These are phyloP conservation scores for Colletotrichum plurivorum DNA, from an alignment of 2,329 filamentous ascomycete genomes.

Conservation along the genomic window DNA sequence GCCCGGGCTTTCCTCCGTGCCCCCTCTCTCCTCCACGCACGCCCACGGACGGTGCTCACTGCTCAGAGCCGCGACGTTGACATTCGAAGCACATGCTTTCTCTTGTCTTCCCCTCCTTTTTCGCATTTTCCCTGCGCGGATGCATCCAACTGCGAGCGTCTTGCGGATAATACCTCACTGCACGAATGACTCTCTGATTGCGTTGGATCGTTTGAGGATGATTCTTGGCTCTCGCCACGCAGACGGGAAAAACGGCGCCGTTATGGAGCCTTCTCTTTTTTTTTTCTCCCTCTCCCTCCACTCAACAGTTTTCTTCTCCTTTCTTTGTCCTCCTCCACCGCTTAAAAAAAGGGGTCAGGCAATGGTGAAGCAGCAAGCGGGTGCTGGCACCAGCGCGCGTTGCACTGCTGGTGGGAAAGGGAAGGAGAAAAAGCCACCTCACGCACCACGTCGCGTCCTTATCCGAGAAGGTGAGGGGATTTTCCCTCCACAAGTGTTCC, in stretches of 20 bases:
- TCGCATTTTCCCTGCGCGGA: neutral
- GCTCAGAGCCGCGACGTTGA: neutral
- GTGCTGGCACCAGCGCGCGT: constrained; percentile 24
- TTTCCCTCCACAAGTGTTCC: neutral
- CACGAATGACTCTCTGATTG: constrained; percentile 8
- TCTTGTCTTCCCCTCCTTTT: constrained; percentile 7
- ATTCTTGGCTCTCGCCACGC: neutral
- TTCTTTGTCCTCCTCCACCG: constrained; percentile 16
- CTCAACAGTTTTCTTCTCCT: neutral
- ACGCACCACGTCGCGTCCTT: neutral
- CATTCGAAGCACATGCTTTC: neutral
- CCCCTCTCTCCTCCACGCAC: constrained; percentile 11
- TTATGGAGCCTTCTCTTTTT: constrained; percentile 5
- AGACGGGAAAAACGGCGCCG: constrained; percentile 23
- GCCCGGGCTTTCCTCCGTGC: constrained; percentile 13
- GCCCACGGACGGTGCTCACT: too few species aligned
- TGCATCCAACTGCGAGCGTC: constrained; percentile 18
- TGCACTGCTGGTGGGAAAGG: constrained; percentile 26
- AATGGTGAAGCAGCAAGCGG: constrained; percentile 28
- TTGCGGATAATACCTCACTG: neutral
- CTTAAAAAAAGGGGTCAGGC: constrained; percentile 3
- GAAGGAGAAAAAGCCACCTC: neutral
- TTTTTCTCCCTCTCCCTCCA: neutral
- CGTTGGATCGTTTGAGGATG: constrained; percentile 20
- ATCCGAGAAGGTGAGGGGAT: constrained; percentile 11